Base-by-base conservation (phyloP, 768 basidiomycete genomes). In the Sporobolomyces roseus region DNA sequence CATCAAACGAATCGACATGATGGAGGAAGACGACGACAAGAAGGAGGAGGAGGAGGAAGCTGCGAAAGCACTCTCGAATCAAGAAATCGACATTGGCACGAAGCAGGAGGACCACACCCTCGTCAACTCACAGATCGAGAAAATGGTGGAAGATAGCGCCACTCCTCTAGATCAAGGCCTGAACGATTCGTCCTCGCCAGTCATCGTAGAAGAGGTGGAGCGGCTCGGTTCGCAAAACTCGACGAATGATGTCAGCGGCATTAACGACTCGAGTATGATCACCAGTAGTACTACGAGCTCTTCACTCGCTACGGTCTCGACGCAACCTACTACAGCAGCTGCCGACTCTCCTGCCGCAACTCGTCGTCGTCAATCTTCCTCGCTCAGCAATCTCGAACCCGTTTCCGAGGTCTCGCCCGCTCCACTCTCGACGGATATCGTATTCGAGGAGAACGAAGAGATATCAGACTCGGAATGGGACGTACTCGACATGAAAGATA, bases 391-490 rank as follows among this genome's bases (percentile, higher is more conserved):
- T 49, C 64, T 71, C 61, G 60, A 54, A 32, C 55, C 64, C 38
- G 55, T 65, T 12, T 27, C 61, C 1, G 69, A 61, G 43, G 29
- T 59, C 23, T 33, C 29, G 2, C 6, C 25, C 21, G 7, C 6
- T 9, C 29, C 29, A 14, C 8, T 58, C 27, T 46, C 62, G 29
- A 43, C 51, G 32, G 60, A 49, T 2, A 46, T 56, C 21, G 45
- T 68, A 12, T 35, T 65, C 9, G 66, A 65, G 27, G 82, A 82
- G 59, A 76, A 76, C 36, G 86, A 87, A 61, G 90, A 91, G 58
- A 21, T 29, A 3, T 61, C 70, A 3, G 75, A 76, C 29, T 88
- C 91, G 48, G 91, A 92, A 64, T 94, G 92, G 91, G 91, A 93
- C 83, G 85, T 93, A 70, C 83, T 94, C 68, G 63, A 64, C 13